Conservation (phyloP, 2,329 filamentous ascomycete species). For the Aspergillus sergii region DNA sequence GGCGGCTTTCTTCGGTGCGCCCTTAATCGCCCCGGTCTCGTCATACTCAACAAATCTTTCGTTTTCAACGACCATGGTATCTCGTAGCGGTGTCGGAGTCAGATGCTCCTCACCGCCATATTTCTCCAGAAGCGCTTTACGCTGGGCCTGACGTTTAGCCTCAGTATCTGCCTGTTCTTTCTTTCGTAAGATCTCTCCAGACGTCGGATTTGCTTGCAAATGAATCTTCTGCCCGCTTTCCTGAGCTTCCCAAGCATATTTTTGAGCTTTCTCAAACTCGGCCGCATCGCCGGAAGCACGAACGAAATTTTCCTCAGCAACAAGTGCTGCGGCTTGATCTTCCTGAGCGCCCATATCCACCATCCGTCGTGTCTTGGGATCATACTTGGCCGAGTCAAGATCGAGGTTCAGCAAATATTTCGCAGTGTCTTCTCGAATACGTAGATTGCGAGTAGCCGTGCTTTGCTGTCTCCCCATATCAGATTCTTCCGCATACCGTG, state of each 20-base stretch:
- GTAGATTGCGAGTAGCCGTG: slow-evolving; percentile 85
- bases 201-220: slow-evolving; percentile 94
- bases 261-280: slow-evolving; percentile 87
- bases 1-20: slow-evolving; percentile 71
- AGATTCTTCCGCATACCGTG: slow-evolving; percentile 85
- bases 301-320: slow-evolving; percentile 92
- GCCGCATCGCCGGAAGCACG: slow-evolving; percentile 85
- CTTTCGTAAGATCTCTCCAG: slow-evolving; percentile 80
- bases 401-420: slow-evolving; percentile 96
- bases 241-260: slow-evolving; percentile 93
- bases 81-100: slow-evolving; percentile 63
- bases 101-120: slow-evolving; percentile 74
- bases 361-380: slow-evolving; percentile 92
- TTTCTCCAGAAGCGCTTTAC: slow-evolving; percentile 74
- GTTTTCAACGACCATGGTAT: slow-evolving; percentile 73
- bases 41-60: slow-evolving; percentile 95
- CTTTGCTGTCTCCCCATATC: slow-evolving; percentile 95
- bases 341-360: slow-evolving; percentile 79
- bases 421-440: slow-evolving; percentile 93
- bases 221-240: slow-evolving; percentile 81
- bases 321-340: slow-evolving; percentile 78
- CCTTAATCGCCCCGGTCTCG: slow-evolving; percentile 84
- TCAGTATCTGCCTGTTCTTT: slow-evolving; percentile 76
- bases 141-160: slow-evolving; percentile 66
- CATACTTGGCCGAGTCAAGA: slow-evolving; percentile 94